phyloP scores from a whole-genome alignment of 768 basidiomycete species.

The Rhodotorula paludigena region DNA sequence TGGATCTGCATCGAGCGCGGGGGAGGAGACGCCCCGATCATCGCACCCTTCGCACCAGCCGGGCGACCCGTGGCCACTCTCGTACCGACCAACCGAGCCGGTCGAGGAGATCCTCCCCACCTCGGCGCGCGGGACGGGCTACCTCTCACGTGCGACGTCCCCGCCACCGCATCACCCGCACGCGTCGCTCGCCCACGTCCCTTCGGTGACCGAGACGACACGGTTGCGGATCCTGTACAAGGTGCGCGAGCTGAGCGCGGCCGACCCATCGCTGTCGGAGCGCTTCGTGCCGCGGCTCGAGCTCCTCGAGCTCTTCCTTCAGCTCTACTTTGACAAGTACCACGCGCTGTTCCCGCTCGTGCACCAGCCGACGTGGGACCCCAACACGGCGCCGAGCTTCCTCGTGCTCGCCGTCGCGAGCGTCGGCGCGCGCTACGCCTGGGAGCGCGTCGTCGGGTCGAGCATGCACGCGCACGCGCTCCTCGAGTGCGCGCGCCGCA shows the following conservation, averaged over 20 bases:
- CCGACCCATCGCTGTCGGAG: constrained; percentile 22
- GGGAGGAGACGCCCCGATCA: constrained; percentile 23
- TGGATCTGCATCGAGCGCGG: not conserved
- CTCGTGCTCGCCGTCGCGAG: constrained; percentile 33
- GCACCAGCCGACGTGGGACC: constrained; percentile 36
- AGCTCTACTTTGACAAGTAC: constrained; percentile 31
- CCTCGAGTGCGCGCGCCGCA: constrained; percentile 21
- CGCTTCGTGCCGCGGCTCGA: constrained; percentile 32
- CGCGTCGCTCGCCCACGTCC: constrained; percentile 20
- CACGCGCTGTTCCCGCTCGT: constrained; percentile 26
- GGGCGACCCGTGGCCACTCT: constrained; percentile 35
- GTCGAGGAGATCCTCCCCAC: constrained; percentile 32
- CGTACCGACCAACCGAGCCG: constrained; percentile 31
- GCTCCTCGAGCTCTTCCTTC: constrained; percentile 35
- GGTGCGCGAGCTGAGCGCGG: constrained; percentile 11
- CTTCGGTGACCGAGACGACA: constrained; percentile 29
- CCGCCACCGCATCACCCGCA: constrained; percentile 16
- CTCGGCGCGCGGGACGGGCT: constrained; percentile 29
- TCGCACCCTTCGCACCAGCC: constrained; percentile 20
- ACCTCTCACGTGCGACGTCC: constrained; percentile 28
- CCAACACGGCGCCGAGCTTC: constrained; percentile 35
- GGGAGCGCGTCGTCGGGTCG: constrained; percentile 29
- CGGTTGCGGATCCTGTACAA: constrained; percentile 29
- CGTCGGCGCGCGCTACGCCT: constrained; percentile 34
- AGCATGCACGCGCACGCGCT: constrained; percentile 36